Conservation (phyloP, 225 moss, liverwort and hornwort genomes). For the Bryum argenteum region DNA sequence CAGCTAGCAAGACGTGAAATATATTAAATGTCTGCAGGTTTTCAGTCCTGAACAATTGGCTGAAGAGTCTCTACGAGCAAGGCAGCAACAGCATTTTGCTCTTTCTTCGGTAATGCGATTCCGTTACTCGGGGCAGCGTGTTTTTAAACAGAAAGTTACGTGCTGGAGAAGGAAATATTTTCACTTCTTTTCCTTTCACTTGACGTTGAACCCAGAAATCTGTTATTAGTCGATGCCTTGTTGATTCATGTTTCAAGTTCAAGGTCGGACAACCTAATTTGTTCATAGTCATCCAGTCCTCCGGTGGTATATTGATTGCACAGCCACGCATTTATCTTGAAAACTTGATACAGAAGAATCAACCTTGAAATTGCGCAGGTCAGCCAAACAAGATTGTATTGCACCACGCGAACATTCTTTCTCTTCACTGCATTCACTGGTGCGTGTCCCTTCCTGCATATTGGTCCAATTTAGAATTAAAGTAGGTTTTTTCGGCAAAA, state of each 20-base stretch:
- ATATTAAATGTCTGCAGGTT: background rate
- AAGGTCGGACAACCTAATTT: background rate
- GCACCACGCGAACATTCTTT: background rate
- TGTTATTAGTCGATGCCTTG: background rate
- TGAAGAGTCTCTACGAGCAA: background rate
- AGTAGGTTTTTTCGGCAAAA: background rate
- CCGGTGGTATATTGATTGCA: constrained; percentile 3
- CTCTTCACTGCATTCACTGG: too few species aligned
- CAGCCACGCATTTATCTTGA: background rate
- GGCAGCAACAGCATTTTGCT: background rate
- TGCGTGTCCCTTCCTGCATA: background rate
- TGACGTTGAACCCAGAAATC: background rate
- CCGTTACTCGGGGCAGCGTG: background rate
- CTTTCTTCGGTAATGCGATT: background rate
- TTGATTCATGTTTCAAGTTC: background rate
- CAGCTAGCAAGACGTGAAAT: constrained; percentile 1
- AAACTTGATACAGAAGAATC: background rate
- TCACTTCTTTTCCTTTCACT: too few species aligned
- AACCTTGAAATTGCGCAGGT: background rate
- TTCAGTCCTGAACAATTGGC: constrained; percentile 6
- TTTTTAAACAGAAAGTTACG: too few species aligned
- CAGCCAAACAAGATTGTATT: constrained; percentile 1
- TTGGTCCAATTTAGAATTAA: background rate
- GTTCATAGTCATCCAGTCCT: background rate
- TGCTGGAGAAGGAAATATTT: too few species aligned